Base-by-base conservation (phyloP, 2,329 filamentous ascomycete genomes). In the Coniochaeta sp. region DNA sequence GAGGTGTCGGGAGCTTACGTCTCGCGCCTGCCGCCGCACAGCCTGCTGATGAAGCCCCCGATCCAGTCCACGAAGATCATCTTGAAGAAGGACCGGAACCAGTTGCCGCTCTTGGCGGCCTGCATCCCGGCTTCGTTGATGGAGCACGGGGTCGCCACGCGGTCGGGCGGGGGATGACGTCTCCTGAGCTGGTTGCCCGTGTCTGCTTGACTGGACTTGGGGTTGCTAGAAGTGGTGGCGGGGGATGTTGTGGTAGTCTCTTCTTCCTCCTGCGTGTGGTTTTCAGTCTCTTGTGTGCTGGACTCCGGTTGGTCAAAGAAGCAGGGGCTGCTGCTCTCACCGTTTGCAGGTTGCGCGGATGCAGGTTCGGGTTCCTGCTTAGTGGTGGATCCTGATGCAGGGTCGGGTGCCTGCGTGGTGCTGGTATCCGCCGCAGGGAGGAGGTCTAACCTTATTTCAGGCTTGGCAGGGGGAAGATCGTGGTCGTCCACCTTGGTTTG, bases 51-150 rank as follows among this genome's bases (percentile, higher is more conserved):
- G 40, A 72, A 54, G 12, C 66, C 63, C 3, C 70, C 67, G 13
- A 73, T 61, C 64, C 66, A 69, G 48, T 71, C 68, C 40, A 71
- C 65, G 54, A 73, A 67, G 1, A 71, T 48, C 3, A 67, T 53
- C 28, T 57, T 61, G 47, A 71, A 57, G 50, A 71, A 67, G 9
- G 62, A 57, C 27, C 56, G 55, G 18, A 73, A 56, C 71, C 69
- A 69, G 45, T 57, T 55, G 13, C 54, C 55, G 24, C 55, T 51
- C 48, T 61, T 58, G 47, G 49, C 55, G 7, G 51, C 56, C 12
- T 60, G 52, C 9, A 60, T 51, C 10, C 56, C 56, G 1, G 52
- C 27, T 18, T 55, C 49, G 50, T 60, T 56, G 20, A 56, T 53
- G 7, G 62, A 61, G 26, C 52, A 52, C 6, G 58, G 56, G 6